Evolutionary conservation across 371 early-diverging fungal species (phyloP).

Genomic region (Lichtheimia corymbifera): DNA sequence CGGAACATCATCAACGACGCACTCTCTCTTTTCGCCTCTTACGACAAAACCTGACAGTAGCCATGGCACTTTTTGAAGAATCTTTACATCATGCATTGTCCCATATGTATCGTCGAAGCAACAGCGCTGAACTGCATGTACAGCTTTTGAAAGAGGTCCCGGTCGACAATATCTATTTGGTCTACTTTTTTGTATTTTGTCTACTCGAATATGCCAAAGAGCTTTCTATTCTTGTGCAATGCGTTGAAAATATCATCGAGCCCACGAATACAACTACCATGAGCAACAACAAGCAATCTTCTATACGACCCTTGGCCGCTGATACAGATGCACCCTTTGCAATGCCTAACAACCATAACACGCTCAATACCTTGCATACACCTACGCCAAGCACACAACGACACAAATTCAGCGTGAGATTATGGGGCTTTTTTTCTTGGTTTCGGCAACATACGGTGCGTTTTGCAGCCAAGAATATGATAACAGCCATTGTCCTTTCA

Average conservation of each 20-base stretch:
- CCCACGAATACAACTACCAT: neutral
- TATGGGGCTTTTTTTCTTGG: slow-evolving; percentile 67
- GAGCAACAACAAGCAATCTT: neutral
- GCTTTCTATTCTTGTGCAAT: slow-evolving; percentile 41
- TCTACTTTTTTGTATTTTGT: slow-evolving; percentile 79
- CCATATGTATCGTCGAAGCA: slow-evolving; percentile 12
- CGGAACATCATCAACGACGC: slow-evolving; percentile 14
- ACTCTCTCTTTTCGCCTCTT: slow-evolving; percentile 26
- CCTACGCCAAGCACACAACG: slow-evolving; percentile 57
- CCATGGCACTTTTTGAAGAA: slow-evolving; percentile 37
- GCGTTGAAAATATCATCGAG: slow-evolving; percentile 5
- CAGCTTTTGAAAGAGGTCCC: slow-evolving; percentile 42
- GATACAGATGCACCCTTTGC: slow-evolving; percentile 11
- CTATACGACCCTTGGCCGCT: neutral
- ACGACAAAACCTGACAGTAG: slow-evolving; percentile 32
- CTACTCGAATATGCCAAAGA: slow-evolving; percentile 73
- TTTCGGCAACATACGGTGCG: slow-evolving; percentile 64
- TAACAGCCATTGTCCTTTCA: slow-evolving; percentile 60
- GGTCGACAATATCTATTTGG: slow-evolving; percentile 69
- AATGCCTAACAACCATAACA: slow-evolving; percentile 53
- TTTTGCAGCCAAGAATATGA: slow-evolving; percentile 73
- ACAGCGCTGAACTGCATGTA: slow-evolving; percentile 24
- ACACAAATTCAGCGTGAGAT: slow-evolving; percentile 43
- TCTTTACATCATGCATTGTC: slow-evolving; percentile 16
- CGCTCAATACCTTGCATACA: slow-evolving; percentile 62